Evolutionary conservation across 768 basidiomycete species (phyloP), one percentile per base, ranked within the genome.

Genomic region (Auriscalpium microsporum): DNA sequence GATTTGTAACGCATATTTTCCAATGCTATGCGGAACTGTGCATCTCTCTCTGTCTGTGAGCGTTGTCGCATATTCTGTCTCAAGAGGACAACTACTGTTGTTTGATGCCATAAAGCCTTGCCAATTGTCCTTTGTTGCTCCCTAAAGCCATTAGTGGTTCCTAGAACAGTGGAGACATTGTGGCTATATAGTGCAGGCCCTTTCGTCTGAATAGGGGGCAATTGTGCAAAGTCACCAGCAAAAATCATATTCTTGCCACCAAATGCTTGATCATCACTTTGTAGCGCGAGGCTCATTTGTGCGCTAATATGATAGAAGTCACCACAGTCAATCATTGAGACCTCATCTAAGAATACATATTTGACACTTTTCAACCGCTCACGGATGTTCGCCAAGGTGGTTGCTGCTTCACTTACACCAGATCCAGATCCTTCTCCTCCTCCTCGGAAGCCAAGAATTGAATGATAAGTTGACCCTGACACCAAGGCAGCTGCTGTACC

Each of bases 171-270:
- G 13, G 36, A 44, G 14, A 55, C 55, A 14, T 34, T 36, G 19
- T 1, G 1, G 21, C 55, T 62, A 45, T 68, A 72, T 5, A 71
- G 44, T 2, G 64, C 17, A 14, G 51, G 52, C 40, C 55, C 28
- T 28, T 33, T 13, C 17, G 38, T 23, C 61, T 66, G 28, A 70
- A 38, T 34, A 13, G 56, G 75, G 2, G 73, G 72, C 0, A 77
- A 57, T 48, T 78, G 75, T 3, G 72, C 74, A 68, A 77, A 75
- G 52, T 77, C 75, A 19, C 75, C 75, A 13, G 75, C 73, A 55
- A 77, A 67, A 17, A 77, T 71, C 45, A 77, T 65, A 54, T 72
- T 73, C 21, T 72, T 65, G 1, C 74, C 73, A 28, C 73, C 73
- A 62, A 72, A 75, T 2, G 69, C 58, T 9, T 48, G 44, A 37